phyloP scores from a whole-genome alignment of 805 yeast genomes.

The Candida ficus region DNA sequence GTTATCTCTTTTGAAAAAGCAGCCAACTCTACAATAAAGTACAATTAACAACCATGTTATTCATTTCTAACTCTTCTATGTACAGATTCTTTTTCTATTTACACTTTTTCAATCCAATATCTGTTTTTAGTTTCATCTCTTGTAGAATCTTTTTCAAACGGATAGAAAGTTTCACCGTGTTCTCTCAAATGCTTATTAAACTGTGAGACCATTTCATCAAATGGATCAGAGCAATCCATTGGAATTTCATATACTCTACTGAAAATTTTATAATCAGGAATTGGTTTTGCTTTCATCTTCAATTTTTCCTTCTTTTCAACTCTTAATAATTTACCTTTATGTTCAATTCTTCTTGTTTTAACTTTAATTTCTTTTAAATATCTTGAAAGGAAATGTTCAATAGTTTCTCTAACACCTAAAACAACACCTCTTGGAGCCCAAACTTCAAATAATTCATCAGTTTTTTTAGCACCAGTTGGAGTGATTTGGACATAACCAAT shows the following conservation, averaged over 20 bases:
- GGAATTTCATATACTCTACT: constrained; percentile 22
- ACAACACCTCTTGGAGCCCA: constrained; percentile 54
- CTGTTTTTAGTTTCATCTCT: constrained; percentile 21
- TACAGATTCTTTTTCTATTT: too few relatives aligned
- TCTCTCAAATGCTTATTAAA: constrained; percentile 19
- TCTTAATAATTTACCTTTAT: constrained; percentile 8
- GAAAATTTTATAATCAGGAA: constrained; percentile 23
- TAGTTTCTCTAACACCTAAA: constrained; percentile 49
- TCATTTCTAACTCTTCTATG: too few relatives aligned
- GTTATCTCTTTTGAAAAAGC: too few relatives aligned
- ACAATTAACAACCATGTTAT: too few relatives aligned
- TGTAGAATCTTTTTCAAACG: constrained; percentile 17
- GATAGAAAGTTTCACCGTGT: constrained; percentile 17
- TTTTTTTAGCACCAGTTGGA: constrained; percentile 47
- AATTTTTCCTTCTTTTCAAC: constrained; percentile 12
- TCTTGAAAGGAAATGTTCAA: constrained; percentile 34
- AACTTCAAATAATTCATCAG: constrained; percentile 36
- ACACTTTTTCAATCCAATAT: constrained; percentile 27
- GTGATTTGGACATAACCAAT: constrained; percentile 58
- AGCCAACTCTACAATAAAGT: too few relatives aligned
- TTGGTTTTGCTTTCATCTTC: constrained; percentile 16
- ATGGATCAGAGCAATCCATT: constrained; percentile 20
- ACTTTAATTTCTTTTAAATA: constrained; percentile 24
- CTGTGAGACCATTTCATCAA: constrained; percentile 26
- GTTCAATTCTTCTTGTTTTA: constrained; percentile 23